phyloP scores from a whole-genome alignment of 306 rosid genomes.

The Pterocarpus macrocarpus region DNA sequence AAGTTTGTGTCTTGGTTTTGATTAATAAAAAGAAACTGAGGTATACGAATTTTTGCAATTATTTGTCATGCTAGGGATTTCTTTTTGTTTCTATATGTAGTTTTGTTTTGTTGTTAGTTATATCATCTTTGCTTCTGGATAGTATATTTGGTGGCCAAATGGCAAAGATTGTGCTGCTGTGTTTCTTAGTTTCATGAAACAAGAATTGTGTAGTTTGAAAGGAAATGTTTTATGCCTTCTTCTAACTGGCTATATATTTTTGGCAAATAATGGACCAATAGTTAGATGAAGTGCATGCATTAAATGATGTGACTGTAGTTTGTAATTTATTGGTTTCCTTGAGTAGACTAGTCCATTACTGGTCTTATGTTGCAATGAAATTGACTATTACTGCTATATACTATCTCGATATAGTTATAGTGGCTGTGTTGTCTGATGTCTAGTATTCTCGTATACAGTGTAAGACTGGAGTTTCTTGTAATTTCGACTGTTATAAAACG shows the following conservation, averaged over 20 bases:
- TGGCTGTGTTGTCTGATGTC: not conserved
- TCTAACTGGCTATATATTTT: no score
- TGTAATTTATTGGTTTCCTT: not conserved
- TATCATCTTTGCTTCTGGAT: not conserved
- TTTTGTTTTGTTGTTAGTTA: not conserved
- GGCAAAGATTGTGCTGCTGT: not conserved
- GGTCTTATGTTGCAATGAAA: not conserved
- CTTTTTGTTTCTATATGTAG: not conserved
- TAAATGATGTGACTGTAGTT: not conserved
- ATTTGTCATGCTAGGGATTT: not conserved
- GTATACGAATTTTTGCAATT: slow-evolving; percentile 24
- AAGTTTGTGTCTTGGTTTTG: slow-evolving; percentile 15
- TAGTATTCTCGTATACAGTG: not conserved
- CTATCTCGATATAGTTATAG: not conserved
- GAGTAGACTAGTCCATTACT: not conserved
- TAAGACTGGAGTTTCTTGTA: not conserved
- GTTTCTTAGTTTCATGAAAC: not conserved
- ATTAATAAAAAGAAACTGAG: not conserved
- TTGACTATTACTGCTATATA: slow-evolving; percentile 2
- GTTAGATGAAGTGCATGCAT: not conserved
- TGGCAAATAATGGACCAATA: not conserved
- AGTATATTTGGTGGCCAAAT: not conserved
- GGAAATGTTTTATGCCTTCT: not conserved
- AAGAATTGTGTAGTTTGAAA: slow-evolving; percentile 11
- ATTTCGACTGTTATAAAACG: not conserved